Evolutionary conservation across 805 yeast species (phyloP).

Genomic region (Wickerhamiella azymoides): DNA sequence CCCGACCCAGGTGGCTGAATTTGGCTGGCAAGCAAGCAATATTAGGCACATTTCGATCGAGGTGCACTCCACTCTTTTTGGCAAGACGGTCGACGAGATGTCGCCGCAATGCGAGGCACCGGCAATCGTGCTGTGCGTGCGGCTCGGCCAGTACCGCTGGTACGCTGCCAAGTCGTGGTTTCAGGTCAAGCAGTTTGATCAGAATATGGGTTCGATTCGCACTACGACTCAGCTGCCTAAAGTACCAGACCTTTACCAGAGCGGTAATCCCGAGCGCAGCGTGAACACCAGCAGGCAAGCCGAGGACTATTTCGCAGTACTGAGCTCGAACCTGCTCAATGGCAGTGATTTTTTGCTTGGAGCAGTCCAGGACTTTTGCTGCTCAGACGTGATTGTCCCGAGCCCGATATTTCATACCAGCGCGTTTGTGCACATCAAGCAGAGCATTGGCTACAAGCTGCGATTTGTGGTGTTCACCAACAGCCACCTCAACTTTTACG

Average conservation of each 20-base stretch:
- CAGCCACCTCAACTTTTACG: not conserved
- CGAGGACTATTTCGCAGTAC: not conserved
- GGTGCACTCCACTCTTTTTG: not conserved
- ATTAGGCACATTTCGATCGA: not conserved
- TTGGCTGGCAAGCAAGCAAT: slow-evolving; percentile 1
- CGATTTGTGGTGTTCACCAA: slow-evolving; percentile 2
- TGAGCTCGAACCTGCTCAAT: not conserved
- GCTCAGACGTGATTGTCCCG: not conserved
- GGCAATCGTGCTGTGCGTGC: not conserved
- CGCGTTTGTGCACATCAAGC: not conserved
- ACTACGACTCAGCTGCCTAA: not conserved
- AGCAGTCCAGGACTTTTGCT: not conserved
- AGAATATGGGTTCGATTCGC: not conserved
- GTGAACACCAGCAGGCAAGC: not conserved
- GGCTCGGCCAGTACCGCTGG: slow-evolving; percentile 2
- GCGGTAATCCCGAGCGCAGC: not conserved
- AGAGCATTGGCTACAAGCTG: slow-evolving; percentile 1
- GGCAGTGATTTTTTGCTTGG: not conserved
- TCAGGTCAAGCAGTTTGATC: slow-evolving; percentile 1
- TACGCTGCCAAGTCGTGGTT: not conserved
- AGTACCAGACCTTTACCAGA: not conserved
- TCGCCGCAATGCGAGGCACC: not conserved
- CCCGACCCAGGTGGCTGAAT: not conserved
- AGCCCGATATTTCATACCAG: slow-evolving; percentile 1
- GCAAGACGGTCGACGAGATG: slow-evolving; percentile 2